A percentile compares a stretch with the other conserved stretches of the same genome.
Evolutionary conservation across 2,329 filamentous ascomycete genomes (phyloP).

Genomic region (Chaetomiaceae sp.): DNA sequence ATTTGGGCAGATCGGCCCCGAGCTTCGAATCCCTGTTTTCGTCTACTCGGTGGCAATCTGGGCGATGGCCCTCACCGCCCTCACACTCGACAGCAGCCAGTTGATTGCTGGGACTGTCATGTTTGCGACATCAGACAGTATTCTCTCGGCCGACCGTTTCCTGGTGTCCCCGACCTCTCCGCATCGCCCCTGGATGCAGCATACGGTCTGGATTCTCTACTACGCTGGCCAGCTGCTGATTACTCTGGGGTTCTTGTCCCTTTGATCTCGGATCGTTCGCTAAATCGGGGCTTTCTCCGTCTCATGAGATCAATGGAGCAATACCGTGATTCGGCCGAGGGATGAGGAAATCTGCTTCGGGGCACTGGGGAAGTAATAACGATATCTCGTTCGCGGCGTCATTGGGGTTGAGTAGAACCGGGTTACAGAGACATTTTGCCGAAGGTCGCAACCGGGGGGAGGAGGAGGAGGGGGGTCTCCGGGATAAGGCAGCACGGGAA

Average conservation of each 20-base stretch:
- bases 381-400: no score
- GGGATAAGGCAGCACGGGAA: no score
- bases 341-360: no score
- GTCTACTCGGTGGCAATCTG: slow-evolving; percentile 31
- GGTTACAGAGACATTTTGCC: no score
- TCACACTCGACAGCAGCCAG: slow-evolving; percentile 26
- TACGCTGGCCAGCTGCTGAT: slow-evolving; percentile 35
- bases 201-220: slow-evolving; percentile 34
- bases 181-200: slow-evolving; percentile 30
- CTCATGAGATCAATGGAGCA: no score
- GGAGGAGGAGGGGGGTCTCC: no score
- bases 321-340: no score
- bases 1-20: slow-evolving; percentile 25
- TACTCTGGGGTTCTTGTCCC: slow-evolving; percentile 19
- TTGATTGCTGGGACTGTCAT: slow-evolving; percentile 30
- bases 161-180: slow-evolving; percentile 26
- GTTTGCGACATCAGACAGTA: slow-evolving; percentile 33
- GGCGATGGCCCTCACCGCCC: slow-evolving; percentile 30
- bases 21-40: slow-evolving; percentile 29
- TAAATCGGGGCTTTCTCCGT: no score
- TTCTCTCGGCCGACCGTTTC: slow-evolving; percentile 33
- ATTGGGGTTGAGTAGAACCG: no score
- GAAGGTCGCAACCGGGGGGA: no score
- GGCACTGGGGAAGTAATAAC: no score
- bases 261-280: no score